Percentiles rank a stretch among this genome's conserved stretches.
Conservation (phyloP, 164 flowering plant species). For the Amborella trichopoda region DNA sequence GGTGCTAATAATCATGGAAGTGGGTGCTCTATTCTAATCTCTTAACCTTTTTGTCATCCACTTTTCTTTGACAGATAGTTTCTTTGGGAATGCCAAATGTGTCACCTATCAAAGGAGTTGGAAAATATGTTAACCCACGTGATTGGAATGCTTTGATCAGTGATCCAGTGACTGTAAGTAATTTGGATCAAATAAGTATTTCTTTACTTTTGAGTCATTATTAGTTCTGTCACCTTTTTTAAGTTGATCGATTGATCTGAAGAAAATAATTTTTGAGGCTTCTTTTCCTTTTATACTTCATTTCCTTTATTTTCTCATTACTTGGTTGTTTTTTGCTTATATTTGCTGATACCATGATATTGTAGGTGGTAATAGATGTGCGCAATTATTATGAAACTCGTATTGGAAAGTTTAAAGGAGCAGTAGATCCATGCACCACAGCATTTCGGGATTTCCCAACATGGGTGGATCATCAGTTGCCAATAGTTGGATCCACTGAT, state of each 20-base stretch:
- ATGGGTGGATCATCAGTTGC: slow-evolving; percentile 71
- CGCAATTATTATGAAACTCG: slow-evolving; percentile 85
- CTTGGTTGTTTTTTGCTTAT: no score
- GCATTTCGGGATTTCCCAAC: slow-evolving; percentile 85
- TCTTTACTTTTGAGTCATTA: not conserved
- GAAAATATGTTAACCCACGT: slow-evolving; percentile 64
- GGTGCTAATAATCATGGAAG: no score
- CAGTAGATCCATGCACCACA: slow-evolving; percentile 81
- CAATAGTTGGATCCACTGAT: slow-evolving; percentile 13
- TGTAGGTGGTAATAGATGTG: slow-evolving; percentile 88
- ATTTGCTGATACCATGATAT: no score
- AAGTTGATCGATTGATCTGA: slow-evolving; percentile 1
- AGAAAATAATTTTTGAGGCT: no score
- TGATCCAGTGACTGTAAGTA: slow-evolving; percentile 76
- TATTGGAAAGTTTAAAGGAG: slow-evolving; percentile 87
- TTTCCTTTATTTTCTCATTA: no score
- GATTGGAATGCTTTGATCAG: slow-evolving; percentile 82
- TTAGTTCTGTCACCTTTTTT: not conserved
- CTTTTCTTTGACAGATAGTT: slow-evolving; percentile 89
- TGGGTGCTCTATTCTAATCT: no score
- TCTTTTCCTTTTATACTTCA: no score
- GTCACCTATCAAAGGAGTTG: slow-evolving; percentile 76
- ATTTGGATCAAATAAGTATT: not conserved
- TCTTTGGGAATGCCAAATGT: slow-evolving; percentile 88
- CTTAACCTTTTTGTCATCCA: no score